Evolutionary conservation across 2,329 filamentous ascomycete species (phyloP).

Genomic region (Beauveria australis): DNA sequence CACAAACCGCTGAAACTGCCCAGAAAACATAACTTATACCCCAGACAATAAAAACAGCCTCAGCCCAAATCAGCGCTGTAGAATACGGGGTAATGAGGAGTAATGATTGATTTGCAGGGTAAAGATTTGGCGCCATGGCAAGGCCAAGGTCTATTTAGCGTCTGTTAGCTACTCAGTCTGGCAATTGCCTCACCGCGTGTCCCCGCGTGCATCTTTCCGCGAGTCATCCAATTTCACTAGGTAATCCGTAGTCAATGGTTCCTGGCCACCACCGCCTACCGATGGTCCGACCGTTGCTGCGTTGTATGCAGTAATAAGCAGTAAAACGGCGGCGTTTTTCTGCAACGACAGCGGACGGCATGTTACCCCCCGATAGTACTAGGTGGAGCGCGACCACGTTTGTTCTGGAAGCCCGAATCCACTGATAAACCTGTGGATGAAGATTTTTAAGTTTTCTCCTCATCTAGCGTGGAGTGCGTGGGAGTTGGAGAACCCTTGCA

Average conservation of each 20-base stretch:
- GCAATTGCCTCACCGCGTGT: neutral
- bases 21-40: neutral
- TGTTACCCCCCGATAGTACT: neutral
- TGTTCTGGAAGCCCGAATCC: slow-evolving; percentile 2
- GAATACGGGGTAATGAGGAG: too few relatives aligned
- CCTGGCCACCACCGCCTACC: neutral
- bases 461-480: neutral
- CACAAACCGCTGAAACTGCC: neutral
- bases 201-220: neutral
- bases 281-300: neutral
- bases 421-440: slow-evolving; percentile 5
- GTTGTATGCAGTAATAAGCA: too few relatives aligned
- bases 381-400: neutral
- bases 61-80: too few relatives aligned
- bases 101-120: too few relatives aligned
- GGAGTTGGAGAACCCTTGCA: neutral
- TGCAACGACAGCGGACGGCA: neutral
- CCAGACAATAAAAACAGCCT: too few relatives aligned
- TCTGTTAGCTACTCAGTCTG: neutral
- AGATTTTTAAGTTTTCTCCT: neutral
- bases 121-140: too few relatives aligned
- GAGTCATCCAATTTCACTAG: neutral
- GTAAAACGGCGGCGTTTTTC: neutral
- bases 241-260: neutral
- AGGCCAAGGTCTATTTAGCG: neutral